Evolutionary conservation across 2,329 filamentous ascomycete species (phyloP).

Genomic region (Aureobasidium sp.): DNA sequence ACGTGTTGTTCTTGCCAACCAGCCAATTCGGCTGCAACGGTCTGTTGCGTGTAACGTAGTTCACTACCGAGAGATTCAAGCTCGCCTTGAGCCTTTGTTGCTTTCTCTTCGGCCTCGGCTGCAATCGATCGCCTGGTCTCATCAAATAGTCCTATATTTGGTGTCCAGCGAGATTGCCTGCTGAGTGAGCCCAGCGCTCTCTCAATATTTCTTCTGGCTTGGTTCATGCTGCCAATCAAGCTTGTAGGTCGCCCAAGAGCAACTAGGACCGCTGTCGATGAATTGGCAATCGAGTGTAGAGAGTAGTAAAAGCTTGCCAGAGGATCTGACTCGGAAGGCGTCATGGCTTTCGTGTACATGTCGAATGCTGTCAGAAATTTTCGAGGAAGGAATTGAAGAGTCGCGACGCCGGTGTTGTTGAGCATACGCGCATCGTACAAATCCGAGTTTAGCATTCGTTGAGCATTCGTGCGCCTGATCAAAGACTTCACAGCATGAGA

Average conservation of each 20-base stretch:
- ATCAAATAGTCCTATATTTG: constrained; percentile 60
- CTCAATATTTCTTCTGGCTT: constrained; percentile 68
- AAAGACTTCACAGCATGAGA: constrained; percentile 77
- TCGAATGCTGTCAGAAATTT: constrained; percentile 64
- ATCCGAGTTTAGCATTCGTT: constrained; percentile 60
- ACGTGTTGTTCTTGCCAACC: constrained; percentile 91
- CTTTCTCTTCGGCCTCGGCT: constrained; percentile 77
- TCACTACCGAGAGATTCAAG: constrained; percentile 70
- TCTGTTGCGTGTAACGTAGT: constrained; percentile 84
- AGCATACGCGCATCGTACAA: constrained; percentile 57
- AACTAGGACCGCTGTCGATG: constrained; percentile 71
- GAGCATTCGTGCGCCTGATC: constrained; percentile 68
- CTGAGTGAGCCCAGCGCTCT: constrained; percentile 68
- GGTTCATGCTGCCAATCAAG: constrained; percentile 69
- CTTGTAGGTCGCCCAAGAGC: constrained; percentile 72
- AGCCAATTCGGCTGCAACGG: constrained; percentile 83
- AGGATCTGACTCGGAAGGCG: constrained; percentile 65
- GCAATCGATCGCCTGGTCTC: constrained; percentile 77
- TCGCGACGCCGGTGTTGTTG: constrained; percentile 46
- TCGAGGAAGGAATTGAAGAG: constrained; percentile 59
- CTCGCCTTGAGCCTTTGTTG: constrained; percentile 62
- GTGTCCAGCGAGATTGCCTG: constrained; percentile 70
- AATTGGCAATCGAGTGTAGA: constrained; percentile 73
- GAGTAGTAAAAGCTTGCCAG: constrained; percentile 65
- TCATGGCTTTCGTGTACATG: constrained; percentile 60